Conservation (phyloP, 192 early-diverging fungal species). For the Obelidium mucronatum region DNA sequence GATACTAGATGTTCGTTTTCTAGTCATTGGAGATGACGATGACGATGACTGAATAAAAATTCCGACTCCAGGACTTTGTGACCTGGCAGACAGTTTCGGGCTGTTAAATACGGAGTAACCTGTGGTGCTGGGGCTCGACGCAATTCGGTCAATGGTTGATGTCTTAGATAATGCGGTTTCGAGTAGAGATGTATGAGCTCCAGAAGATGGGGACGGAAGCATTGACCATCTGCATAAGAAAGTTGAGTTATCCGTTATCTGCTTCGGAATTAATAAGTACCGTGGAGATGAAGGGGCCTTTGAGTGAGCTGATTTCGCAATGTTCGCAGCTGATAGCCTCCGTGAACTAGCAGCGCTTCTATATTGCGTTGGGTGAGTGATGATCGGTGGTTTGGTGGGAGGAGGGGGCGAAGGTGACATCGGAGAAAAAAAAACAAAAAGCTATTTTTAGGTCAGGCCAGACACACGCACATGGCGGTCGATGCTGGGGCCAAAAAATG, state of each 20-base stretch:
- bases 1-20: constrained; percentile 29
- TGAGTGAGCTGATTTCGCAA: no score
- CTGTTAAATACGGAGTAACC: background rate
- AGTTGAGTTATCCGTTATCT: background rate
- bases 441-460: constrained; percentile 3
- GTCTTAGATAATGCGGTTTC: background rate
- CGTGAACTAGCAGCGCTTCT: no score
- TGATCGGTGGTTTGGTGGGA: background rate
- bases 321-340: no score
- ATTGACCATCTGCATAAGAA: constrained; percentile 17
- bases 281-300: background rate
- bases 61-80: background rate
- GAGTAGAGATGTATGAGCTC: no score
- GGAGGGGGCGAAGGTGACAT: background rate
- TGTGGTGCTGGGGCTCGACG: background rate
- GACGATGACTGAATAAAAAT: background rate
- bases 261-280: background rate
- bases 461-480: background rate
- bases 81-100: constrained; percentile 18
- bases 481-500: background rate
- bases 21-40: background rate
- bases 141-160: background rate
- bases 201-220: background rate
- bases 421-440: background rate
- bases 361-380: no score